Conservation (phyloP, 2,329 filamentous ascomycete genomes). For the Botryosphaeria dothidea region DNA sequence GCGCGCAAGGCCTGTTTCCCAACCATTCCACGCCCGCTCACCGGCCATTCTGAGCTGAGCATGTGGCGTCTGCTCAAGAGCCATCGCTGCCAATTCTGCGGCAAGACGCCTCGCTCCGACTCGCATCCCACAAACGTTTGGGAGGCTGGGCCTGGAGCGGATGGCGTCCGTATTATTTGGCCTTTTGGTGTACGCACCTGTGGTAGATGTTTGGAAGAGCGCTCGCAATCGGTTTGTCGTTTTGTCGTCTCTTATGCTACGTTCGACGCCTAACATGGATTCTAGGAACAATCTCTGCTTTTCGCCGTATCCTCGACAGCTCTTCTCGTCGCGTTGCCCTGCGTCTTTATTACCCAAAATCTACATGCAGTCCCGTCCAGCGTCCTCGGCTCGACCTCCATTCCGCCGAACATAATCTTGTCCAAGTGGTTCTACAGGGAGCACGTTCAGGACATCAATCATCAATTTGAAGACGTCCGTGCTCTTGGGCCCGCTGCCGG, state of each 20-base stretch:
- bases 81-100: conserved; percentile 68
- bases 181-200: conserved; percentile 69
- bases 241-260: conserved; percentile 12
- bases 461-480: conserved; percentile 64
- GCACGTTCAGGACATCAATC: conserved; percentile 63
- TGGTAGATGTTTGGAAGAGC: conserved; percentile 62
- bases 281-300: conserved; percentile 69
- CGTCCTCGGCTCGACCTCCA: conserved; percentile 53
- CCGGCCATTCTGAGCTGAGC: conserved; percentile 65
- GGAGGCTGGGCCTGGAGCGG: conserved; percentile 62
- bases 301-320: conserved; percentile 60
- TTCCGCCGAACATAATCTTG: conserved; percentile 51
- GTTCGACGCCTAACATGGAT: conserved; percentile 27
- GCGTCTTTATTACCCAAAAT: conserved; percentile 64
- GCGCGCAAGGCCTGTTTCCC: conserved; percentile 67
- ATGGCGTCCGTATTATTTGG: conserved; percentile 67
- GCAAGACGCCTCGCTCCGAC: conserved; percentile 38
- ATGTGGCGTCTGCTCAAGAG: conserved; percentile 75
- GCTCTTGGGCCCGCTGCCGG: conserved; percentile 66
- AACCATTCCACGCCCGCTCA: conserved; percentile 68
- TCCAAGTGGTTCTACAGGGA: conserved; percentile 66
- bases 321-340: conserved; percentile 69
- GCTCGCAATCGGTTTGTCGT: conserved; percentile 63
- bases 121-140: conserved; percentile 43
- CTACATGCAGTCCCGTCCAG: conserved; percentile 61